Evolutionary conservation across 768 basidiomycete genomes (phyloP), one percentile per base, ranked within the genome.

Genomic region (Hebeloma cylindrosporum): DNA sequence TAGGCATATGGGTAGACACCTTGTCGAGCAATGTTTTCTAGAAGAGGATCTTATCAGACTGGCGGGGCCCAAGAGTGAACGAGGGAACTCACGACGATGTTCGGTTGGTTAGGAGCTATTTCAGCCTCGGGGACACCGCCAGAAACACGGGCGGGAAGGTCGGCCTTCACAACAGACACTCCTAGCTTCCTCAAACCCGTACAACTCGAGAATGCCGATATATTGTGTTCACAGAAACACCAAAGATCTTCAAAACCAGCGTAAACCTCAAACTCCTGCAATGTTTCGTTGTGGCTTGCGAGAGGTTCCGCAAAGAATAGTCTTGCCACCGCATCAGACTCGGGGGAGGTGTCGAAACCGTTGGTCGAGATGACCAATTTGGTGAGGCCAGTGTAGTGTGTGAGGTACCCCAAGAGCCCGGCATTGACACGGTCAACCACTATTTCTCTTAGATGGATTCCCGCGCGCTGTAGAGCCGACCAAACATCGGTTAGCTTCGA

Each of bases 221-320:
- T n/a, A n/a, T 44, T 44, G 32, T 44, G 33, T 7, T 34, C 33
- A 23, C 43, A 23, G 11, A 44, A 26, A 18, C 43, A 34, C 43
- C 43, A 44, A 7, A 36, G 21, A 2, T 34, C 43, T n/a, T 44
- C 33, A 14, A 18, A 44, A 1, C 16, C 20, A 18, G 32, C 23
- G 13, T 18, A 9, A 17, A 36, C 36, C 3, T 10, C 33, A 28
- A 44, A 10, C 13, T 44, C 34, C 11, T 35, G 16, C 32, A 44
- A 21, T 3, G 35, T 17, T 3, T 16, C 14, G 7, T 11, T 7
- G 18, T 48, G 47, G 1, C 5, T 36, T 4, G 26, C 17, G 4
- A 48, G 21, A 0, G 40, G 20, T 8, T 22, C 8, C 17, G 29
- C 35, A 32, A 37, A 48, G 35, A 48, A 48, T 16, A 10, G 26